Base-by-base conservation (phyloP, 768 basidiomycete genomes). In the Austroboletus eburneus region DNA sequence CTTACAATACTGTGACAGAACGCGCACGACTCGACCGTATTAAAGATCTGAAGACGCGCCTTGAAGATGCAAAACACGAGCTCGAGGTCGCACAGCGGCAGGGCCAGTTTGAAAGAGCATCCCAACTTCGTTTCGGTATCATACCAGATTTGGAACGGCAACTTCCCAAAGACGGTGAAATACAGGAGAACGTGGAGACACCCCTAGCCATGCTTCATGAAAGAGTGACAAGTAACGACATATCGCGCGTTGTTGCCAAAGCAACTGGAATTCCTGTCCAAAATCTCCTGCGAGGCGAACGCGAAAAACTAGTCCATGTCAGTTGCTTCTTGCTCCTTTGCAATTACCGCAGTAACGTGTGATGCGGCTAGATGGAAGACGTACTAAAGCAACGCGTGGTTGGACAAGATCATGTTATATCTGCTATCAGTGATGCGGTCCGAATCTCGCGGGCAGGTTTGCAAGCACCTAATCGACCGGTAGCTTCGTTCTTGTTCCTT, bases 221-320 rank as follows among this genome's bases (percentile, higher is more conserved):
- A 51, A 74, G 90, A 33, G 90, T 96, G 8, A 92, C 87, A 7
- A 84, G 84, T n/a, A 83, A 81, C 56, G 91, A 94, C 63, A 93
- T 95, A 40, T 81, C 92, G 2, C 74, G 87, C 3, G 92, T 94
- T 18, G 86, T 94, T 4, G 90, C 89, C 7, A 87, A 85, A 59
- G 77, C 87, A 0, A 96, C 92, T 1, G 92, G 92, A 6, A 93
- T 95, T 22, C 92, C 92, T 0, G 91, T 94, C 2, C 81, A 89
- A 65, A 92, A 85, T 58, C 67, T 95, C 50, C 66, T 95, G 55
- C 90, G 88, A 63, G 91, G 92, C 4, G 92, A 97, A 65, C 72
- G 85, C 52, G 90, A 97, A 62, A 90, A 88, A 59, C 73, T 96
- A 20, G 83, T 94, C 9, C 84, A 92, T 69, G 90, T 91, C 55